Conservation (phyloP, 2,329 filamentous ascomycete genomes). For the Aureobasidium sp. region DNA sequence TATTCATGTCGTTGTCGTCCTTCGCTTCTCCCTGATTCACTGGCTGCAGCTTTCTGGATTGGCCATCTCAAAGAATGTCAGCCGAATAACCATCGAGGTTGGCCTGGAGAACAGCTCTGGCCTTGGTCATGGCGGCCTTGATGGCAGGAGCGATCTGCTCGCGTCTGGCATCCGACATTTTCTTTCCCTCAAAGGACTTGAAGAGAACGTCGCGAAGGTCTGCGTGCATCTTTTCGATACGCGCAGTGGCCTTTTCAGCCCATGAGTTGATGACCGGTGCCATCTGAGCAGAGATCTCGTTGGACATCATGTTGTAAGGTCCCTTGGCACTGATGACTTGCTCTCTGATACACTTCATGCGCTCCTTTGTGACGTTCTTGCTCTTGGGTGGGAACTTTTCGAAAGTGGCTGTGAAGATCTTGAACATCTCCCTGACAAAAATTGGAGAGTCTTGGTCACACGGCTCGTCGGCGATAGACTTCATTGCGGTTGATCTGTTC, state of each 20-base stretch:
- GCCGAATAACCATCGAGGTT: not conserved
- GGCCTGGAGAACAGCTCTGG: not conserved
- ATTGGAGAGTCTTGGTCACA: not conserved
- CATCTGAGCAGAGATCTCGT: not conserved
- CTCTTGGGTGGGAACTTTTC: not conserved
- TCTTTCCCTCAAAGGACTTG: constrained; percentile 2
- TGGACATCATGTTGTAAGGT: not conserved
- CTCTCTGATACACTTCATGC: not conserved
- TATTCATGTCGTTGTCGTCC: not conserved
- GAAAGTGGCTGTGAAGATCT: not conserved
- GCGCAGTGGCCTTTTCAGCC: not conserved
- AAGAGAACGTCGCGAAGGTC: not conserved
- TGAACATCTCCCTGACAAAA: not conserved
- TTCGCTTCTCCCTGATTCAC: not conserved
- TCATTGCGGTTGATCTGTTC: not conserved
- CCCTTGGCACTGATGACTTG: not conserved
- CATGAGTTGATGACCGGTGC: not conserved
- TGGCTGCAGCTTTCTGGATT: not conserved
- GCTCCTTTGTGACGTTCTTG: not conserved
- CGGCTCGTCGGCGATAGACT: not conserved
- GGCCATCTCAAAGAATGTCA: not conserved
- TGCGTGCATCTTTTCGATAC: not conserved
- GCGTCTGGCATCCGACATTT: not conserved
- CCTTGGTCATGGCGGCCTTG: not conserved
- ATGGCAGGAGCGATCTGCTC: not conserved